These are phyloP conservation scores for Aspergillus phoenicis DNA, from an alignment of 2,329 filamentous ascomycete genomes.

Conservation along the genomic window DNA sequence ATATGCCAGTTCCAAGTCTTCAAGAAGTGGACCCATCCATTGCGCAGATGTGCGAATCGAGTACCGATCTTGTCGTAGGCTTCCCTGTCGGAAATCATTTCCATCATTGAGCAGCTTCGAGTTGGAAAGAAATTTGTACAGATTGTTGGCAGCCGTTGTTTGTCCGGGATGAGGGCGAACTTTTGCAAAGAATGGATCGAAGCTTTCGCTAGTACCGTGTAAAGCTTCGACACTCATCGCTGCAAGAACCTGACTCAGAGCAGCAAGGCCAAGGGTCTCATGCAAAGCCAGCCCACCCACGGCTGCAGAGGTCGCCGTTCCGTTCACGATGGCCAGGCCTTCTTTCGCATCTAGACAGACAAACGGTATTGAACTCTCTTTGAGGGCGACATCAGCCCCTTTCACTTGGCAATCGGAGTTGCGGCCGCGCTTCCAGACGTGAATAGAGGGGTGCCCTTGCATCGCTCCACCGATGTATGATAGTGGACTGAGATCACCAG, in stretches of 20 bases:
- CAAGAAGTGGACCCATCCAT: slow-evolving; percentile 67
- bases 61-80: slow-evolving; percentile 61
- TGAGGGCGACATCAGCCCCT: slow-evolving; percentile 29
- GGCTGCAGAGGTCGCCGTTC: slow-evolving; percentile 49
- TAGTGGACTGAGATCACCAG: slow-evolving; percentile 9
- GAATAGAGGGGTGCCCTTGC: slow-evolving; percentile 8
- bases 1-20: slow-evolving; percentile 61
- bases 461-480: slow-evolving; percentile 7
- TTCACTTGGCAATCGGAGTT: background rate
- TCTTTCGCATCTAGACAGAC: slow-evolving; percentile 50
- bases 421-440: background rate
- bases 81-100: background rate
- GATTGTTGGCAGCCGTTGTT: slow-evolving; percentile 56
- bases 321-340: slow-evolving; percentile 54
- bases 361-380: slow-evolving; percentile 28
- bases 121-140: slow-evolving; percentile 50
- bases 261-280: slow-evolving; percentile 55
- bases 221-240: slow-evolving; percentile 64
- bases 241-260: slow-evolving; percentile 60
- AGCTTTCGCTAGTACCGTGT: slow-evolving; percentile 56
- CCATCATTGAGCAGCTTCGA: slow-evolving; percentile 42
- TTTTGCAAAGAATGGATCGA: slow-evolving; percentile 58
- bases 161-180: slow-evolving; percentile 63
- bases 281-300: slow-evolving; percentile 52
- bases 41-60: slow-evolving; percentile 64